Base-by-base conservation (phyloP, 202 grass and related monocot genomes). In the Eragrostis tef region DNA sequence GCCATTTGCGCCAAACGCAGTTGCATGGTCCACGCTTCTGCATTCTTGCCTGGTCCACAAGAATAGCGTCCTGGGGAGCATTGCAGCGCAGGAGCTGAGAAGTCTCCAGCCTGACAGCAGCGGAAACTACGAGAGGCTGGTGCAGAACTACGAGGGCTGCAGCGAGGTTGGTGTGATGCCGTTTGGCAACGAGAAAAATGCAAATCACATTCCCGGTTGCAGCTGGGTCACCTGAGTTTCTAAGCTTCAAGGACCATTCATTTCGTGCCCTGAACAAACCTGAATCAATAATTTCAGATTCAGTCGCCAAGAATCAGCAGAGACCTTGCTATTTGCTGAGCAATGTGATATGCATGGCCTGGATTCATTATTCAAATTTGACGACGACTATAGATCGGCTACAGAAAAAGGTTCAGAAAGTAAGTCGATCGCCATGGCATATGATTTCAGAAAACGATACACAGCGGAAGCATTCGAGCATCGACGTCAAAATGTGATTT, bases 21-120 rank as follows among this genome's bases (percentile, higher is more conserved):
- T 83, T 31, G 81, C 86, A 10, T 94, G 89, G 92, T 43, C 51
- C 16, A 83, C 86, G 34, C 86, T 94, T 73, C 29, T 94, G 70
- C 89, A 89, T 68, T 81, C 86, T 49, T 91, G 89, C 52, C 56
- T 91, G 59, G 82, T 69, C 14, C 89, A 78, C 57, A 81, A 84
- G 49, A 67, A 85, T 44, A 26, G 52, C 11, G 4, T 26, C 5
- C 4, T 83, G 9, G 86, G 81, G n/a, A 85, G 74, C 85, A 59
- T 85, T 1, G 86, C 73, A 0, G 81, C 65, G 1, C 50, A 20
- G 75, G 78, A 89, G 51, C 74, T 94, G 25, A 81, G 53, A 73
- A 78, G 41, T 20, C 36, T 79, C 44, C 83, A 79, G 50, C 79
- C 73, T 0, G 24, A 73, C 0, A 19, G 42, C 8, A 9, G 6